Evolutionary conservation across 1,284 basidiomycete genomes (phyloP).

Genomic region (Cryptococcus sp.): DNA sequence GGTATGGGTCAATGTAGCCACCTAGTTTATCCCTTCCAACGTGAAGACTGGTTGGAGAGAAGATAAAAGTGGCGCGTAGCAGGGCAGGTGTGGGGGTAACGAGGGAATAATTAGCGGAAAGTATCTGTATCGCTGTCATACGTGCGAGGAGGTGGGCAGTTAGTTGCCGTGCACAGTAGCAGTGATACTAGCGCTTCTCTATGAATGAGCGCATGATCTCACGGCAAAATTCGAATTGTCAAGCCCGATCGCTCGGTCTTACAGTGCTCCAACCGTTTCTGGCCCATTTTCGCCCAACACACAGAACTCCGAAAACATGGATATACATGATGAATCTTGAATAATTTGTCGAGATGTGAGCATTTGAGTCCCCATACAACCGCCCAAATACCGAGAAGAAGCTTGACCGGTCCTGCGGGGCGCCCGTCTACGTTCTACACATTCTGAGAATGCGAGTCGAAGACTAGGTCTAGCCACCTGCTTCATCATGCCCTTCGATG

Average conservation of each 20-base stretch:
- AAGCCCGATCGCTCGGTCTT: background rate
- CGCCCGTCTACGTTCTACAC: slow-evolving; percentile 11
- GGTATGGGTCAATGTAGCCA: slow-evolving; percentile 32
- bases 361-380: slow-evolving; percentile 35
- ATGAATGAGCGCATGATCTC: background rate
- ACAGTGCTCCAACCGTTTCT: background rate
- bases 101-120: background rate
- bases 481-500: slow-evolving; percentile 15
- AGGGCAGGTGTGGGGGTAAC: slow-evolving; percentile 1
- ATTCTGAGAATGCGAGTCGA: slow-evolving; percentile 1
- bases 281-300: background rate
- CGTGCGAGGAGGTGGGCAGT: background rate
- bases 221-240: background rate
- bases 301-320: background rate
- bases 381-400: slow-evolving; percentile 5
- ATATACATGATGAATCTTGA: background rate
- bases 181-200: background rate
- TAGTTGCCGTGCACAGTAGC: no score
- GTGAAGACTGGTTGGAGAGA: slow-evolving; percentile 29
- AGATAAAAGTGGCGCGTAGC: slow-evolving; percentile 37
- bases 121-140: no score
- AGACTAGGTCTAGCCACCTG: slow-evolving; percentile 19
- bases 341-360: slow-evolving; percentile 13
- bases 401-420: slow-evolving; percentile 32
- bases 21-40: slow-evolving; percentile 45